Percentiles rank a stretch among this genome's conserved stretches.
Conservation (phyloP, 2,329 filamentous ascomycete genomes). For the Curvularia spicifera region DNA sequence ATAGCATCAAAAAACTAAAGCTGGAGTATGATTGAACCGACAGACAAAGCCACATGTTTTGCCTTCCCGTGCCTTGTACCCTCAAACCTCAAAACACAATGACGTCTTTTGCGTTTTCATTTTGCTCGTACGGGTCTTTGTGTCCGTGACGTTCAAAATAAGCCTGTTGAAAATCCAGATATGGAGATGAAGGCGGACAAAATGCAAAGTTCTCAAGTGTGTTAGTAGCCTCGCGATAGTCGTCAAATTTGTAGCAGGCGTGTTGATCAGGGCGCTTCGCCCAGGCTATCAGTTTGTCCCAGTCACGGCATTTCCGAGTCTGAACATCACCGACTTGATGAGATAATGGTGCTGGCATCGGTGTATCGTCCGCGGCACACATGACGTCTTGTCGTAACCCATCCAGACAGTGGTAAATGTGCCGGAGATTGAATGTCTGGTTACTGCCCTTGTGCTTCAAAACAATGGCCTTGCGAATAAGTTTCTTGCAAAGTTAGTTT, state of each 20-base stretch:
- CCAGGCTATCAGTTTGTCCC: slow-evolving; percentile 43
- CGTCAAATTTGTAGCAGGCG: slow-evolving; percentile 44
- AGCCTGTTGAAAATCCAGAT: slow-evolving; percentile 35
- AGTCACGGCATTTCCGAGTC: slow-evolving; percentile 41
- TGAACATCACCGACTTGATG: slow-evolving; percentile 40
- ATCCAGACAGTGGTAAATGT: slow-evolving; percentile 46
- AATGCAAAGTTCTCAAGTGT: slow-evolving; percentile 45
- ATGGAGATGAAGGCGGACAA: slow-evolving; percentile 42
- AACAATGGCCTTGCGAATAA: slow-evolving; percentile 44
- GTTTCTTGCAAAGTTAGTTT: slow-evolving; percentile 32
- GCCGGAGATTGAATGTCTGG: slow-evolving; percentile 33
- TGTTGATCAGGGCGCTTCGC: slow-evolving; percentile 40
- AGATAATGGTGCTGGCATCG: slow-evolving; percentile 37
- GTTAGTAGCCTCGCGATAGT: slow-evolving; percentile 47
- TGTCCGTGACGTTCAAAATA: slow-evolving; percentile 47
- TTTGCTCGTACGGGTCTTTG: slow-evolving; percentile 40
- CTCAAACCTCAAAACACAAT: slow-evolving; percentile 24
- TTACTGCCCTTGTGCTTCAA: slow-evolving; percentile 35
- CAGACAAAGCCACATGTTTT: not conserved
- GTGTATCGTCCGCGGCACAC: slow-evolving; percentile 46
- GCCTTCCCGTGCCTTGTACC: not conserved
- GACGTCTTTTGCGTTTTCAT: slow-evolving; percentile 21
- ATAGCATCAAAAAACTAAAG: not conserved
- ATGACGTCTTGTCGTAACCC: slow-evolving; percentile 45
- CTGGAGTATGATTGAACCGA: slow-evolving; percentile 6